Conservation (phyloP, 257 asterid species). For the Jaltomata sinuosa region DNA sequence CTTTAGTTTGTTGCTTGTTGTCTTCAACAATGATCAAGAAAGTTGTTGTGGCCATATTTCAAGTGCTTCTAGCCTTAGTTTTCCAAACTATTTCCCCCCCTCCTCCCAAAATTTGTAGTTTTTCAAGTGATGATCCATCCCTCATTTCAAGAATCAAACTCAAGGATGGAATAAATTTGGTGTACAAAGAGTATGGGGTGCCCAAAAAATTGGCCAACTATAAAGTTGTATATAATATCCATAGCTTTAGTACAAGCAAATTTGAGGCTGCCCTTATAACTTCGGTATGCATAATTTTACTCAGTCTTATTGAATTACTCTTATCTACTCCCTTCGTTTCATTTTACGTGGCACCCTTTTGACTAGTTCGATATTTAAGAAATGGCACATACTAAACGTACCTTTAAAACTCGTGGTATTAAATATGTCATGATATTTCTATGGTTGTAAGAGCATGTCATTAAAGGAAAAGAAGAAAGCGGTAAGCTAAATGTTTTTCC, state of each 20-base stretch:
- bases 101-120: slow-evolving; percentile 50
- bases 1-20: background rate
- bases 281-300: slow-evolving; percentile 36
- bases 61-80: slow-evolving; percentile 52
- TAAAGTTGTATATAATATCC: slow-evolving; percentile 52
- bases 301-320: too few relatives aligned
- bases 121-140: slow-evolving; percentile 31
- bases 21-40: slow-evolving; percentile 45
- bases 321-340: background rate
- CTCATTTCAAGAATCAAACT: slow-evolving; percentile 52
- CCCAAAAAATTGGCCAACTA: slow-evolving; percentile 45
- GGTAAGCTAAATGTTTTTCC: too few relatives aligned
- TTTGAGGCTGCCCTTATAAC: slow-evolving; percentile 38
- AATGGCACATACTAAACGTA: background rate
- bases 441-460: too few relatives aligned
- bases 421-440: too few relatives aligned
- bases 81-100: slow-evolving; percentile 50
- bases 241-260: slow-evolving; percentile 51
- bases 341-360: too few relatives aligned
- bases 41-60: slow-evolving; percentile 18
- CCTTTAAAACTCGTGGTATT: background rate
- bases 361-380: background rate
- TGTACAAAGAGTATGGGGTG: slow-evolving; percentile 75
- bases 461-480: too few relatives aligned
- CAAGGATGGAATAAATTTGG: slow-evolving; percentile 67